Conservation (phyloP, 2,329 filamentous ascomycete species). For the Ascochyta viciae-villosae region DNA sequence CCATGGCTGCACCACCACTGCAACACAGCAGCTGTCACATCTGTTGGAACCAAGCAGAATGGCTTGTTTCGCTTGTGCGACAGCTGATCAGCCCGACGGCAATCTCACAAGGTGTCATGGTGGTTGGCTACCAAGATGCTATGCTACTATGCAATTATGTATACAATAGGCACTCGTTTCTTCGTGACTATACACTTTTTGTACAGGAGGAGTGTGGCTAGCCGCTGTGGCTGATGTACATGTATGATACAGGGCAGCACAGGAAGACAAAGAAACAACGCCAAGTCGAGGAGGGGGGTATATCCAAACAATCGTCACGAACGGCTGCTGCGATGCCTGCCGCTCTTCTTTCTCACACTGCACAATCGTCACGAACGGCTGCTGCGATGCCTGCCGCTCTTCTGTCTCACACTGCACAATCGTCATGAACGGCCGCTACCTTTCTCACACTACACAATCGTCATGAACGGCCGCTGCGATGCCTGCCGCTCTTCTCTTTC, state of each 20-base stretch:
- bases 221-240: background rate
- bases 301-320: background rate
- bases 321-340: too few relatives aligned
- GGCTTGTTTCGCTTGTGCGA: slow-evolving; percentile 3
- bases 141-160: background rate
- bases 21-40: slow-evolving; percentile 30
- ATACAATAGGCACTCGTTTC: background rate
- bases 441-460: background rate
- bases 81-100: slow-evolving; percentile 10
- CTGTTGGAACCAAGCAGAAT: slow-evolving; percentile 19
- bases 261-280: background rate
- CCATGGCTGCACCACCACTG: slow-evolving; percentile 1
- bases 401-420: too few relatives aligned
- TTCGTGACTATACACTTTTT: background rate
- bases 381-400: too few relatives aligned
- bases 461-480: background rate
- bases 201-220: slow-evolving; percentile 1
- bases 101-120: slow-evolving; percentile 13
- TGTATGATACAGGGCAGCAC: background rate
- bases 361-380: too few relatives aligned
- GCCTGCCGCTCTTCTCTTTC: slow-evolving; percentile 18
- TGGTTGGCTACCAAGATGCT: background rate
- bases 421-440: slow-evolving; percentile 1
- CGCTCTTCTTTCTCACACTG: too few relatives aligned
- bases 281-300: slow-evolving; percentile 2